Percentiles rank a stretch among this genome's conserved stretches.
Evolutionary conservation across 768 basidiomycete genomes (phyloP).

Genomic region (Termitomyces titanicus): DNA sequence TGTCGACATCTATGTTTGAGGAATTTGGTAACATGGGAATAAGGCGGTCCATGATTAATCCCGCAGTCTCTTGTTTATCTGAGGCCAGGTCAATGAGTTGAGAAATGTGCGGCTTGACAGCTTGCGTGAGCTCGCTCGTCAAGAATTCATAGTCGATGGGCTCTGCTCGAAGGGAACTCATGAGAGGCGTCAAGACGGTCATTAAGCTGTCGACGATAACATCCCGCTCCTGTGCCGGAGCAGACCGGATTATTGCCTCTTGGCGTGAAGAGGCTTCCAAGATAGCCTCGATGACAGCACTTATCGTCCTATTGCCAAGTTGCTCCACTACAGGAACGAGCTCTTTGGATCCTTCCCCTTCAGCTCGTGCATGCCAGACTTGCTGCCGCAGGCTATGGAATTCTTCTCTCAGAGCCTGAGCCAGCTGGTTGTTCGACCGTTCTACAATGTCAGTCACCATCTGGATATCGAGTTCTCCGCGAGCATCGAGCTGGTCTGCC

Average conservation of each 20-base stretch:
- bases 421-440: conserved; percentile 61
- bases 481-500: conserved; percentile 65
- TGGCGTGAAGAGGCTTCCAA: conserved; percentile 53
- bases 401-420: conserved; percentile 55
- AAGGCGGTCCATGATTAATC: conserved; percentile 72
- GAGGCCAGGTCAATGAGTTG: conserved; percentile 87
- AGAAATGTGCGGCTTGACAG: conserved; percentile 85
- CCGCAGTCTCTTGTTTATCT: conserved; percentile 85
- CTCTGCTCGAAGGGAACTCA: conserved; percentile 60
- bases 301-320: conserved; percentile 51
- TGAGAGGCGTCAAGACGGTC: conserved; percentile 52
- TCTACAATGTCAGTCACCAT: conserved; percentile 68
- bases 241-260: conserved; percentile 45
- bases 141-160: conserved; percentile 76
- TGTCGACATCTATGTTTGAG: conserved; percentile 45
- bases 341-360: conserved; percentile 22
- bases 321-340: conserved; percentile 52
- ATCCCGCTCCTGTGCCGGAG: conserved; percentile 52
- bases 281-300: conserved; percentile 58
- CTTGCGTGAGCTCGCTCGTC: conserved; percentile 72
- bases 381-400: conserved; percentile 47
- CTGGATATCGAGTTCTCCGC: conserved; percentile 77
- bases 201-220: conserved; percentile 59
- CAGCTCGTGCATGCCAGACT: conserved; percentile 26
- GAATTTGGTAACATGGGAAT: conserved; percentile 62